Base-by-base conservation (phyloP, 192 early-diverging fungal species). In the Haplosporangium gracile region DNA sequence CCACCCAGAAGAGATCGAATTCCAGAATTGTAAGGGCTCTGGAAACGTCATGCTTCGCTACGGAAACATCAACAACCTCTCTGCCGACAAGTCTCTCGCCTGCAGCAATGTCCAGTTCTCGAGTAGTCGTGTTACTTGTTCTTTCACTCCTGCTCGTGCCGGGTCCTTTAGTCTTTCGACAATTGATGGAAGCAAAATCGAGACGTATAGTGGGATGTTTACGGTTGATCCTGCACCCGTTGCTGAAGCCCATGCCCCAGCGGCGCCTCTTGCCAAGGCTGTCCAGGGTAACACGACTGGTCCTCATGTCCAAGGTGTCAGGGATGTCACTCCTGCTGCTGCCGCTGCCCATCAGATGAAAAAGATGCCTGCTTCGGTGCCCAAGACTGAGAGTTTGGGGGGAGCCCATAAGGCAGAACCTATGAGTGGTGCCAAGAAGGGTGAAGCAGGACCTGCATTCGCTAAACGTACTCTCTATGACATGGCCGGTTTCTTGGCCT, bases 171-270 rank as follows among this genome's bases (percentile, higher is more conserved):
- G 22, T 42, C 40, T 71, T 34, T 80, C 71, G 43, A 38, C 79
- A 1, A 73, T 68, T 24, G 72, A 80, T 40, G 63, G 13, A 0
- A 53, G 36, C 1, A 34, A n/a, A 2, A 13, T 38, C 16, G 57
- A 73, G 34, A 68, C 72, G 1, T 80, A 39, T 34, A 80, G 79
- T 38, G 79, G 71, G 34, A n/a, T 38, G 32, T 79, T 79, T 29
- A 60, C 32, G 9, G 77, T 79, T 9, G 70, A 70, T 32, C 26
- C 72, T 36, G 22, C 18, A 1, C 39, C 39, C 11, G 70, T 40
- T 42, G 36, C 16, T 42, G 70, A 20, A 49, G 47, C 43, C 43
- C 43, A 45, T 45, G 43, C 1, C 43, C 43, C 43, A 13, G 7
- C 43, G 43, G 43, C 43, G 9, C 10, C 43, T 45, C 9, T 11